These are phyloP conservation scores for Xylaria telfairii DNA, from an alignment of 495 filamentous ascomycete species.

Conservation along the genomic window DNA sequence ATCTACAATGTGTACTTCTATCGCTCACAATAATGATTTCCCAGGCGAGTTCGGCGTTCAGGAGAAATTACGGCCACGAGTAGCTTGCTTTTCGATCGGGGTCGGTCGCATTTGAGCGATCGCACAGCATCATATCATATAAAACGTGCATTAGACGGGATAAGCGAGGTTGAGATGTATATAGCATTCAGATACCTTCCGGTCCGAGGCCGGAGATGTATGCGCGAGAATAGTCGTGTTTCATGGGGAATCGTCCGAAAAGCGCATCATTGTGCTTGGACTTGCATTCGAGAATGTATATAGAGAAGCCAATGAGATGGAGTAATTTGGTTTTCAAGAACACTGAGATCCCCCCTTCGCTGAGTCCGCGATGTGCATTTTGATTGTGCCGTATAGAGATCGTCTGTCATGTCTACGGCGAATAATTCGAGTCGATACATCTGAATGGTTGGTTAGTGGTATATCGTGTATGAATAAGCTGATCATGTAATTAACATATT, in stretches of 20 bases:
- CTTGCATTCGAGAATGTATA: not conserved
- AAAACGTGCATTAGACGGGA: constrained; percentile 9
- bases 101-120: not conserved
- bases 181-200: not conserved
- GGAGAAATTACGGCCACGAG: not conserved
- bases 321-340: not conserved
- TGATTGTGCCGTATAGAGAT: not conserved
- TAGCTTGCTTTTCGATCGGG: not conserved
- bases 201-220: not conserved
- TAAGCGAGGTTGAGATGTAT: not conserved
- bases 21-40: not conserved
- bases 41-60: constrained; percentile 9
- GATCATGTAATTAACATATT: too few species aligned
- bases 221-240: not conserved
- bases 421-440: not conserved
- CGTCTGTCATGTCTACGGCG: not conserved
- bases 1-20: constrained; percentile 18
- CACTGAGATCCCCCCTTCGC: not conserved
- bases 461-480: too few species aligned
- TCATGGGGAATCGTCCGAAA: not conserved
- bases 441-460: too few species aligned
- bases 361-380: not conserved
- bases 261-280: not conserved
- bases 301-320: not conserved
- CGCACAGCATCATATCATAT: not conserved